A percentile compares a stretch with the other conserved stretches of the same genome.
Conservation (phyloP, 805 yeast species). For the Starmerella riodocensis region DNA sequence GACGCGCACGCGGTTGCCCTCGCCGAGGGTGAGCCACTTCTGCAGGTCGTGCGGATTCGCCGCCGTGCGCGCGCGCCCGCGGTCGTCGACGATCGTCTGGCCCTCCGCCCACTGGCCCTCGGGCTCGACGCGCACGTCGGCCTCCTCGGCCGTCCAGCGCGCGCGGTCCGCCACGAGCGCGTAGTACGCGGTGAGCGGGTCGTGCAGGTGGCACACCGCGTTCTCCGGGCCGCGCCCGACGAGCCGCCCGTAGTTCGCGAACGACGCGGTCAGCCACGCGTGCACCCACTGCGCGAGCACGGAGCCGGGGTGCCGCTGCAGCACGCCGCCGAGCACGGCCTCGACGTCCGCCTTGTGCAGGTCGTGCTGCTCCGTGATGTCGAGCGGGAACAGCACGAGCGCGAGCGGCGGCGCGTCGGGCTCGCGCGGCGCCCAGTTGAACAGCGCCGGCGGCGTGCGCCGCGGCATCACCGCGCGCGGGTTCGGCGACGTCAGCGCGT, state of each 20-base stretch:
- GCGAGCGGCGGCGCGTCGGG: conserved; percentile 23
- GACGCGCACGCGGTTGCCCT: conserved; percentile 21
- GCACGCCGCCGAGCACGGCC: conserved; percentile 13
- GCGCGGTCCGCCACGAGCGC: conserved; percentile 19
- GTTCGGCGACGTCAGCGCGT: conserved; percentile 25
- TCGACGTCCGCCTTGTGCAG: conserved; percentile 20
- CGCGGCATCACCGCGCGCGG: conserved; percentile 26
- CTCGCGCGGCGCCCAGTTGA: not conserved
- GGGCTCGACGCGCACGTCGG: conserved; percentile 31
- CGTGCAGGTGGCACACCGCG: conserved; percentile 26
- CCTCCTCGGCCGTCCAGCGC: conserved; percentile 18
- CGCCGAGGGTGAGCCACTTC: conserved; percentile 21
- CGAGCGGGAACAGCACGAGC: conserved; percentile 30
- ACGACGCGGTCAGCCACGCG: conserved; percentile 25
- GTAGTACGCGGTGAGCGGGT: conserved; percentile 31
- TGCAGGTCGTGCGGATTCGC: conserved; percentile 20
- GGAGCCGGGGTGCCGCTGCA: conserved; percentile 15
- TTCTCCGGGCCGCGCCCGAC: conserved; percentile 19
- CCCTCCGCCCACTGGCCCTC: conserved; percentile 31
- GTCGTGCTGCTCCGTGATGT: conserved; percentile 27
- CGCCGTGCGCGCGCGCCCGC: conserved; percentile 23
- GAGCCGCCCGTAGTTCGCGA: conserved; percentile 18
- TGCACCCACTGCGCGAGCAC: conserved; percentile 28
- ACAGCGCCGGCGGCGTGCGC: conserved; percentile 14
- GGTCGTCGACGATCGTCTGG: conserved; percentile 27